Base-by-base conservation (phyloP, 768 basidiomycete genomes). In the Mycena pura region DNA sequence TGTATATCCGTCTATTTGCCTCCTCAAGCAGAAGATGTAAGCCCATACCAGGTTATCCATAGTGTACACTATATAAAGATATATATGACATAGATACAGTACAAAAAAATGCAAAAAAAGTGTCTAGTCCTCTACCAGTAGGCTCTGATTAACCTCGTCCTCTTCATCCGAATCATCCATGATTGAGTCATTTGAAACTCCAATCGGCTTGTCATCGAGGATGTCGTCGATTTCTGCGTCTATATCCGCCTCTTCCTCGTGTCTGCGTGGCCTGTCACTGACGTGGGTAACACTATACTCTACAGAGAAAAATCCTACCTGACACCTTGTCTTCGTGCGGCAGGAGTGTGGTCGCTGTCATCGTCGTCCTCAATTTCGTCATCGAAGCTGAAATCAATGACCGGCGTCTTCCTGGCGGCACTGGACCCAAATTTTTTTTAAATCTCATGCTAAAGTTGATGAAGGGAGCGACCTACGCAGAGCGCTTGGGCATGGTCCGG, bases 81-180 rank as follows among this genome's bases (percentile, higher is more conserved):
- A 51, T 34, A 31, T 14, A 31, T 22, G 32, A 53, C 11, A 45
- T 38, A 32, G 29, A 52, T 29, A 14, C 19, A n/a, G 31, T 60
- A 31, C n/a, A n/a, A n/a, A 41, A 34, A 25, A 36, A 56, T 40
- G 19, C 29, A 24, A 50, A 49, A 21, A 47, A 5, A 13, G 9
- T 17, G 49, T 14, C 31, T 36, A 57, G 21, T 76, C 75, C 28
- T 75, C 76, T 22, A 71, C 76, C 39, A 84, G 68, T 51, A 84
- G 72, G 67, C n/a, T n/a, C n/a, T 77, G 79, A 57, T 79, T 75
- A 15, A 86, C 85, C 73, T 86, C 84, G 2, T 83, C 86, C 43
- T 83, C 84, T 17, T 81, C 82, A 53, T 81, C 80, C 39, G 79
- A 78, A 48, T 76, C 75, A 52, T 86, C 84, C 74, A 87, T 83